Conservation (phyloP, 139 green algal genomes). For the Micractinium conductrix region DNA sequence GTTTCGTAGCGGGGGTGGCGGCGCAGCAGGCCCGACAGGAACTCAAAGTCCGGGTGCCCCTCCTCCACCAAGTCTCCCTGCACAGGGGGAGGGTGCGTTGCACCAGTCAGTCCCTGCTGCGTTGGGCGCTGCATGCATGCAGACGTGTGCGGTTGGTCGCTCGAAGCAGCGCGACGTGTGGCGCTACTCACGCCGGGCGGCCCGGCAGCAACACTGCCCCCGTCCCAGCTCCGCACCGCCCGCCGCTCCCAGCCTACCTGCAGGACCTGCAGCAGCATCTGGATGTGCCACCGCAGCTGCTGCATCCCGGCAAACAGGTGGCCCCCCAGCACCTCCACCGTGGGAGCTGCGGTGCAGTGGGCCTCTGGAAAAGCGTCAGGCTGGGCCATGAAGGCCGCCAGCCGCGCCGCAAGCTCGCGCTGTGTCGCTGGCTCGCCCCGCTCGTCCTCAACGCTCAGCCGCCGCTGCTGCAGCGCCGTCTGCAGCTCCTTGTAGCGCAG, state of each 20-base stretch:
- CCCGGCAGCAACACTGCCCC: not conserved
- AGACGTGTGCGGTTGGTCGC: too few species aligned
- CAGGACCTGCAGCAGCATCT: conserved; percentile 20
- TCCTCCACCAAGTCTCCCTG: not conserved
- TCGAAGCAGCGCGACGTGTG: not conserved
- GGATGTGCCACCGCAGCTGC: not conserved
- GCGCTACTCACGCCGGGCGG: not conserved
- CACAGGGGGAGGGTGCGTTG: not conserved
- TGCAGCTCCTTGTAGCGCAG: conserved; percentile 14
- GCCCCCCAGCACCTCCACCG: not conserved
- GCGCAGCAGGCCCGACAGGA: conserved; percentile 7
- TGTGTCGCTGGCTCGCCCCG: not conserved
- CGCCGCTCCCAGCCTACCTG: too few species aligned
- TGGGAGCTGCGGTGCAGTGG: not conserved
- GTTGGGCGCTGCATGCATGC: not conserved
- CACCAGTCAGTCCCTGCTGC: too few species aligned
- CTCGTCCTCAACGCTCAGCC: not conserved
- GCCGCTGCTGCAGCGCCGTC: not conserved
- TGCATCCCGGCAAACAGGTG: not conserved
- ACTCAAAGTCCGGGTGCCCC: conserved; percentile 10
- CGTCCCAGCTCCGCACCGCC: not conserved
- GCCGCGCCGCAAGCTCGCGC: conserved; percentile 1
- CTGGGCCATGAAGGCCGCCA: not conserved
- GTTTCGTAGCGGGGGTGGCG: conserved; percentile 3
- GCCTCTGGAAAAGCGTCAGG: not conserved